Evolutionary conservation across 495 filamentous ascomycete genomes (phyloP).

Genomic region (Extremus antarcticus): DNA sequence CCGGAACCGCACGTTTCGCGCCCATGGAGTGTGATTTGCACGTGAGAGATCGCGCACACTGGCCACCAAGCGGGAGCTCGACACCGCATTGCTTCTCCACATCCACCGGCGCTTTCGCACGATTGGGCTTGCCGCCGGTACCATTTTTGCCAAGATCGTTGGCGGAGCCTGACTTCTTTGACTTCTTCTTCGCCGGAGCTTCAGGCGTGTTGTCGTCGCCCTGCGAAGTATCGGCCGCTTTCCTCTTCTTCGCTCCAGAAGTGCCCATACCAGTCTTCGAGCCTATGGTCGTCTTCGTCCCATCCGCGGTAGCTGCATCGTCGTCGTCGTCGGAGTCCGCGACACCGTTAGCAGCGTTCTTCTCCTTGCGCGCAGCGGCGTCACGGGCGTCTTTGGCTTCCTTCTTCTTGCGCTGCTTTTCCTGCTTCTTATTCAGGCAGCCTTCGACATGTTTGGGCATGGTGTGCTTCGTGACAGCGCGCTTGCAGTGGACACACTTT

Average conservation of each 20-base stretch:
- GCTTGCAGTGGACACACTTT: constrained; percentile 36
- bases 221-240: constrained; percentile 58
- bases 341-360: constrained; percentile 27
- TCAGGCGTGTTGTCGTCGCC: constrained; percentile 47
- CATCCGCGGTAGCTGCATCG: constrained; percentile 33
- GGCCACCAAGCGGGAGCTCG: constrained; percentile 67
- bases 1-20: constrained; percentile 81
- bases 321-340: constrained; percentile 29
- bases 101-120: constrained; percentile 91
- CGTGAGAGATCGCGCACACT: constrained; percentile 82
- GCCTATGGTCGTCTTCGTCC: constrained; percentile 57
- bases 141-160: constrained; percentile 74
- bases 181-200: constrained; percentile 35
- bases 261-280: constrained; percentile 55
- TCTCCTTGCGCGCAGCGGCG: constrained; percentile 34
- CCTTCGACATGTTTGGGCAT: constrained; percentile 30
- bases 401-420: constrained; percentile 36
- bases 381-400: constrained; percentile 44
- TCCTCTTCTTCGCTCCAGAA: constrained; percentile 69
- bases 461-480: constrained; percentile 27
- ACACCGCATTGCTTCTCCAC: constrained; percentile 98
- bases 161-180: constrained; percentile 77
- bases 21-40: constrained; percentile 98
- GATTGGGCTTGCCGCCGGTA: constrained; percentile 53
- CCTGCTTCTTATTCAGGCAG: constrained; percentile 40